A percentile compares a stretch with the other conserved stretches of the same genome.
Conservation (phyloP, 257 asterid genomes). For the Asclepias syriaca region DNA sequence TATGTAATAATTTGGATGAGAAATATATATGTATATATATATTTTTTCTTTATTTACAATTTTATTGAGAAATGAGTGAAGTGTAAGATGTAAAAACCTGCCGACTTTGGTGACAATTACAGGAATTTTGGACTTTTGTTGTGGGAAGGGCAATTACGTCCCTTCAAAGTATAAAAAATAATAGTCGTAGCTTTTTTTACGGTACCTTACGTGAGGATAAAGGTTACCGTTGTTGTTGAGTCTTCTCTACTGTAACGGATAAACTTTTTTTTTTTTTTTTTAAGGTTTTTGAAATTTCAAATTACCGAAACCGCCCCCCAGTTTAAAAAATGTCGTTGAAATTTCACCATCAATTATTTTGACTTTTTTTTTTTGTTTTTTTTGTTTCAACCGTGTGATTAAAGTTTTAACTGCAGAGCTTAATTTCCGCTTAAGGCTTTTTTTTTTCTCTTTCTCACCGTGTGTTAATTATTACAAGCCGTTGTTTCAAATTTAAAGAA, state of each 20-base stretch:
- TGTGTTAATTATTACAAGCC: neutral
- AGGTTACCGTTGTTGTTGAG: slow-evolving; percentile 25
- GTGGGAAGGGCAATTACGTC: slow-evolving; percentile 37
- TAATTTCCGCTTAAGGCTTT: neutral
- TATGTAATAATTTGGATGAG: too few species aligned
- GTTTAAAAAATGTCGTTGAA: neutral
- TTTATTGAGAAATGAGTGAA: neutral
- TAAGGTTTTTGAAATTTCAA: slow-evolving; percentile 11
- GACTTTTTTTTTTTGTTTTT: neutral
- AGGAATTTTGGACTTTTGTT: neutral
- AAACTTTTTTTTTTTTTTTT: neutral
- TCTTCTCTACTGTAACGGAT: slow-evolving; percentile 19
- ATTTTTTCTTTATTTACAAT: neutral
- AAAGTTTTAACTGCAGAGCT: neutral
- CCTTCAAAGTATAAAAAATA: slow-evolving; percentile 15
- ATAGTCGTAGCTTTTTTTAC: slow-evolving; percentile 2
- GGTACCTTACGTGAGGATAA: slow-evolving; percentile 26
- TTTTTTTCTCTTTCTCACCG: too few species aligned
- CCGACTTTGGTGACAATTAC: slow-evolving; percentile 2
- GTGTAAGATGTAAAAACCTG: neutral
- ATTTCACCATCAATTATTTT: neutral
- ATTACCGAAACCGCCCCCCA: slow-evolving; percentile 5
- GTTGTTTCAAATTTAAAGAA: neutral
- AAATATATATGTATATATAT: neutral
- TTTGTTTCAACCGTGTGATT: neutral